phyloP scores from a whole-genome alignment of 257 asterid genomes.

The Fraxinus cuspidata region DNA sequence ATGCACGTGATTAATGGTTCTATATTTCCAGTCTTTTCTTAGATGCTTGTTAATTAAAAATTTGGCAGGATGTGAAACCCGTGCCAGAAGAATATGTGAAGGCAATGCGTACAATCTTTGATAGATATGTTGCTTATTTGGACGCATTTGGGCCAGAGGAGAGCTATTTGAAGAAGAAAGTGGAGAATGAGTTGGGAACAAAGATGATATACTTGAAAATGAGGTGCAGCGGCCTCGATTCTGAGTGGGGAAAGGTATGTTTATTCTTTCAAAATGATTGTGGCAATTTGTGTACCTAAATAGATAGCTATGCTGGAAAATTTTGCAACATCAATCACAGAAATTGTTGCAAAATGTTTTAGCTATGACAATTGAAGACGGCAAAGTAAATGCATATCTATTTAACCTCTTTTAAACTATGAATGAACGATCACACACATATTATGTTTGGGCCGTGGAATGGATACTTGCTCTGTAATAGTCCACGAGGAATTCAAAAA shows the following conservation, averaged over 20 bases:
- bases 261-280: slow-evolving; percentile 20
- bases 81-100: slow-evolving; percentile 65
- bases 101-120: slow-evolving; percentile 65
- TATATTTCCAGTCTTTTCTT: slow-evolving; percentile 15
- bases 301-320: background rate
- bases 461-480: slow-evolving; percentile 3
- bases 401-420: slow-evolving; percentile 10
- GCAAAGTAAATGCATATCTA: background rate
- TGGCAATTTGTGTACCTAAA: slow-evolving; percentile 5
- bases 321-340: slow-evolving; percentile 11
- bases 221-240: slow-evolving; percentile 89
- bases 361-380: background rate
- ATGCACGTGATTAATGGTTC: background rate
- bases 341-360: slow-evolving; percentile 1
- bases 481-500: slow-evolving; percentile 5
- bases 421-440: background rate
- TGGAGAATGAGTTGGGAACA: slow-evolving; percentile 86
- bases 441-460: background rate
- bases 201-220: slow-evolving; percentile 92
- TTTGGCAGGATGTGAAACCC: slow-evolving; percentile 81
- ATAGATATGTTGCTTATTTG: slow-evolving; percentile 69
- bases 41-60: slow-evolving; percentile 17
- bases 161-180: slow-evolving; percentile 87
- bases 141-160: slow-evolving; percentile 88
- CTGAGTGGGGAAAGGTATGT: slow-evolving; percentile 97